These are phyloP conservation scores for Gentiana macrophylla DNA, from an alignment of 257 asterid species.

Conservation along the genomic window DNA sequence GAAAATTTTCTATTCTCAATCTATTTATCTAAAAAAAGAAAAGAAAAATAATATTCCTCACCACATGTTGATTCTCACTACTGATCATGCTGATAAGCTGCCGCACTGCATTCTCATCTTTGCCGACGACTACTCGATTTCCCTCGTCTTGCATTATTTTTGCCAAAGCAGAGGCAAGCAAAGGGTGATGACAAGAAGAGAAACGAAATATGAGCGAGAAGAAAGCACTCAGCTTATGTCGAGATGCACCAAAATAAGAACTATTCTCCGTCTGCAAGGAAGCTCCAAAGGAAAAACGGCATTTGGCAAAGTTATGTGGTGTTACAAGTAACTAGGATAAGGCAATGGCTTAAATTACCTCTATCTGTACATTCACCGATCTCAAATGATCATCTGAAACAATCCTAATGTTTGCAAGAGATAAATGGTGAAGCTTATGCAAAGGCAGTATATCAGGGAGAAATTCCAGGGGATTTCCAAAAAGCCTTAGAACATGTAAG, in stretches of 20 bases:
- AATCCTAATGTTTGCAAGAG: slow-evolving; percentile 91
- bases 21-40: background rate
- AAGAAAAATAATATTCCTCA: slow-evolving; percentile 25
- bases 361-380: slow-evolving; percentile 86
- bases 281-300: slow-evolving; percentile 15
- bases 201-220: slow-evolving; percentile 97
- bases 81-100: slow-evolving; percentile 99
- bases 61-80: slow-evolving; percentile 98
- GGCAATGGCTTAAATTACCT: slow-evolving; percentile 41
- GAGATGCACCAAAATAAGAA: slow-evolving; percentile 88
- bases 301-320: slow-evolving; percentile 3
- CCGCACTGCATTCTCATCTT: slow-evolving; percentile 93
- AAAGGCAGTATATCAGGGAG: slow-evolving; percentile 94
- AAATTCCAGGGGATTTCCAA: slow-evolving; percentile 95
- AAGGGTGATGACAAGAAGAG: slow-evolving; percentile 98
- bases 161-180: slow-evolving; percentile 95
- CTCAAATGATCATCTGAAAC: slow-evolving; percentile 88
- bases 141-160: slow-evolving; percentile 96
- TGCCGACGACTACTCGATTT: slow-evolving; percentile 88
- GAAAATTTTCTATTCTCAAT: too few relatives aligned
- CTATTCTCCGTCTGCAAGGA: slow-evolving; percentile 84
- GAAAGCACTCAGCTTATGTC: slow-evolving; percentile 97
- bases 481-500: slow-evolving; percentile 80
- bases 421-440: slow-evolving; percentile 82
- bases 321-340: slow-evolving; percentile 8